Evolutionary conservation across 1,284 basidiomycete species (phyloP).

Genomic region (Cryptococcus jaspeensis): DNA sequence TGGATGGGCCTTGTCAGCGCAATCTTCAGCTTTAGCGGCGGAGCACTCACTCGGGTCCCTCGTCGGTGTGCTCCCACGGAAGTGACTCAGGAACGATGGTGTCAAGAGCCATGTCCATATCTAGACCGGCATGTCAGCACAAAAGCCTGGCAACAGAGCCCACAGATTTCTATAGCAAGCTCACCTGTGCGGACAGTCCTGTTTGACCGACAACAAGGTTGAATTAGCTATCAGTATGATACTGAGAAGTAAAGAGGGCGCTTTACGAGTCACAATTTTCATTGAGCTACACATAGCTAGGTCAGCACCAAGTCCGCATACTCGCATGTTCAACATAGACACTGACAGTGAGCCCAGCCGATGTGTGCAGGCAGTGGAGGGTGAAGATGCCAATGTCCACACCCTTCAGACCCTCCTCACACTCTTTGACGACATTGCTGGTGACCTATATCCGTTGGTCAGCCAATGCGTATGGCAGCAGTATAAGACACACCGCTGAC

Average conservation of each 20-base stretch:
- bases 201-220: background rate
- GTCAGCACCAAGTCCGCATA: background rate
- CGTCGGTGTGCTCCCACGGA: constrained; percentile 85
- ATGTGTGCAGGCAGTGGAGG: constrained; percentile 77
- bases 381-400: constrained; percentile 61
- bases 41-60: constrained; percentile 75
- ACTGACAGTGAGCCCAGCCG: constrained; percentile 82
- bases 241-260: background rate
- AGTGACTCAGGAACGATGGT: constrained; percentile 80
- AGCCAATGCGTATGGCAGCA: background rate
- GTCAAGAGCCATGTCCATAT: constrained; percentile 65
- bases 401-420: constrained; percentile 68
- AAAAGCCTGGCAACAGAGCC: background rate
- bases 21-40: background rate
- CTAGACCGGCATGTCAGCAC: constrained; percentile 23
- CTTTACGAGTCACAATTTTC: constrained; percentile 48
- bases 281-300: constrained; percentile 32
- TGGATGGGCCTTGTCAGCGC: constrained; percentile 7
- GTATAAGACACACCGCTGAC: constrained; percentile 47
- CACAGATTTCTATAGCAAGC: background rate
- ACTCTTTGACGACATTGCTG: constrained; percentile 68
- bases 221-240: too few relatives aligned
- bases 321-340: constrained; percentile 64
- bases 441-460: constrained; percentile 56
- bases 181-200: constrained; percentile 33